Conservation (phyloP, 129 eudicot species). For the Lactuca saligna region DNA sequence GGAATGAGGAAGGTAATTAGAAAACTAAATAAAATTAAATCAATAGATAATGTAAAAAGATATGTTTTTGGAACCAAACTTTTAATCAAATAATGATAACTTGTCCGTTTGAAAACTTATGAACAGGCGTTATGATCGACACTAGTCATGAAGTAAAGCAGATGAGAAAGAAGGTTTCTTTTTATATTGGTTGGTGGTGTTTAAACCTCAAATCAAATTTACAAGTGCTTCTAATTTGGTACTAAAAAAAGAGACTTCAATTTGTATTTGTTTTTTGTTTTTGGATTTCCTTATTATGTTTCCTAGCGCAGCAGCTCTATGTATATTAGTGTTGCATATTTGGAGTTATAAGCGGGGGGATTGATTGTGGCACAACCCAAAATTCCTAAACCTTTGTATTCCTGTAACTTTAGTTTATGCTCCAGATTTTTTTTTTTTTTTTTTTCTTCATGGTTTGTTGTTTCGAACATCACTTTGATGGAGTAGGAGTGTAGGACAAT, state of each 20-base stretch:
- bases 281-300: background rate
- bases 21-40: too few species aligned
- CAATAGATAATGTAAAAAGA: too few species aligned
- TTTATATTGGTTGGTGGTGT: slow-evolving; percentile 9
- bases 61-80: too few species aligned
- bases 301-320: slow-evolving; percentile 12
- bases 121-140: slow-evolving; percentile 33
- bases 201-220: slow-evolving; percentile 3
- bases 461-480: too few species aligned
- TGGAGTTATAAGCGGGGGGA: background rate
- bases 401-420: background rate
- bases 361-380: background rate
- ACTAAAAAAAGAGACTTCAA: background rate
- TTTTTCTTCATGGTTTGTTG: background rate
- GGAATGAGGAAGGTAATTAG: too few species aligned
- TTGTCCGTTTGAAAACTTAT: background rate
- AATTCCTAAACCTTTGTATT: background rate
- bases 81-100: too few species aligned
- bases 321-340: slow-evolving; percentile 4
- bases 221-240: slow-evolving; percentile 7
- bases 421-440: too few species aligned
- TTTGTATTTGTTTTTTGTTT: slow-evolving; percentile 19
- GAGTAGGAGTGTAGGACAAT: background rate
- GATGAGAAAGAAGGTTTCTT: slow-evolving; percentile 18
- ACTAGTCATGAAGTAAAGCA: slow-evolving; percentile 11